These are phyloP conservation scores for Cladophialophora chaetospira DNA, from an alignment of 2,329 filamentous ascomycete species.

Conservation along the genomic window DNA sequence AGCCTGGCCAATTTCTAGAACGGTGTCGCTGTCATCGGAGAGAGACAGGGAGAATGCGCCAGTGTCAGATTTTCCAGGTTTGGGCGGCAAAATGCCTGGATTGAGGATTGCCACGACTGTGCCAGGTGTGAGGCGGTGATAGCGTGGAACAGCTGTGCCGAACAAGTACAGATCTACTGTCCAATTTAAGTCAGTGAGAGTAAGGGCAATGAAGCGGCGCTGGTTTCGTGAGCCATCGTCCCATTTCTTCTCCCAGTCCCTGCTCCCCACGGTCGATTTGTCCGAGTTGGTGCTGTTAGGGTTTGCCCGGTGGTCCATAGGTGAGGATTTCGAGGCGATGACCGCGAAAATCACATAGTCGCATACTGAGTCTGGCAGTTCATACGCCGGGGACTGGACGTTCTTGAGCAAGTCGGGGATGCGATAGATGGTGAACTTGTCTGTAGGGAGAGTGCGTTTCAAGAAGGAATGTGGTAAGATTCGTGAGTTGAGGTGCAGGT, in stretches of 20 bases:
- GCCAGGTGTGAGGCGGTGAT: constrained; percentile 92
- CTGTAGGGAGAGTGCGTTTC: constrained; percentile 74
- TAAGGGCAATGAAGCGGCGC: constrained; percentile 91
- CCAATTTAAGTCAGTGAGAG: constrained; percentile 83
- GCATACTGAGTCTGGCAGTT: constrained; percentile 76
- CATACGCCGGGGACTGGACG: constrained; percentile 80
- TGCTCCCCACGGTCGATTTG: constrained; percentile 43
- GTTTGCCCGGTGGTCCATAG: constrained; percentile 59
- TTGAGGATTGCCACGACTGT: constrained; percentile 92
- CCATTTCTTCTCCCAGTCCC: constrained; percentile 47
- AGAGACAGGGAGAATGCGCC: constrained; percentile 84
- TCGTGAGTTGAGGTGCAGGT: constrained; percentile 77
- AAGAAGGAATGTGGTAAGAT: constrained; percentile 80
- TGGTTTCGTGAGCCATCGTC: constrained; percentile 58
- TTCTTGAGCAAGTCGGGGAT: constrained; percentile 79
- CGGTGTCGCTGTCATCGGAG: constrained; percentile 80
- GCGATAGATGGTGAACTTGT: constrained; percentile 65
- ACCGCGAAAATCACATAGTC: constrained; percentile 90
- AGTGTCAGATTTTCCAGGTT: constrained; percentile 71
- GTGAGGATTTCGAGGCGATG: constrained; percentile 83
- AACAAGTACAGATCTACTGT: constrained; percentile 93
- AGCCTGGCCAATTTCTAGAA: constrained; percentile 83
- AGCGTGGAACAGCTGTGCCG: constrained; percentile 83
- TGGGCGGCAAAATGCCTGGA: constrained; percentile 85
- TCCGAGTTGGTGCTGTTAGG: constrained; percentile 30